Conservation (phyloP, 331 rosid genomes). For the Malus hybrid region DNA sequence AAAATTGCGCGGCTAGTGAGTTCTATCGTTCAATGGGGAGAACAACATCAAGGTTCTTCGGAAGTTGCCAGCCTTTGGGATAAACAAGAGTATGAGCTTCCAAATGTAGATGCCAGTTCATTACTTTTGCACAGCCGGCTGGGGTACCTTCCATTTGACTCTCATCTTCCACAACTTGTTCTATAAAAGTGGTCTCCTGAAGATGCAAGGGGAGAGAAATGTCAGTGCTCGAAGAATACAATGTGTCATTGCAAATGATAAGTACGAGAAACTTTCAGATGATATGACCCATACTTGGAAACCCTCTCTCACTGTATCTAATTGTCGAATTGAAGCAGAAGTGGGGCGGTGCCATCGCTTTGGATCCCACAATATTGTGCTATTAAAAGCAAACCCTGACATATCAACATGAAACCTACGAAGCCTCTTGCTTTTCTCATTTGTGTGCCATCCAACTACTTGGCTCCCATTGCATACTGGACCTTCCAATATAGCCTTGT, state of each 20-base stretch:
- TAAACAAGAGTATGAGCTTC: conserved; percentile 38
- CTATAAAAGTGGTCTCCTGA: conserved; percentile 93
- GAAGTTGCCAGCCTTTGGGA: conserved; percentile 85
- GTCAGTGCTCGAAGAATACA: conserved; percentile 8
- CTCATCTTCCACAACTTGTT: conserved; percentile 90
- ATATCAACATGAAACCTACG: conserved; percentile 98
- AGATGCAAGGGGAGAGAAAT: neutral
- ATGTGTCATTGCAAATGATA: neutral
- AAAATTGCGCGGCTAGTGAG: conserved; percentile 20
- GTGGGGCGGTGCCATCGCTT: conserved; percentile 79
- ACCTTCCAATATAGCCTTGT: conserved; percentile 96
- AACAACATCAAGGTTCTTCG: conserved; percentile 64
- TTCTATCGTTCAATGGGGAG: conserved; percentile 48
- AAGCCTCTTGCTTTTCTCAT: conserved; percentile 79
- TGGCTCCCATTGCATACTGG: conserved; percentile 87
- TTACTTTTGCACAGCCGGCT: conserved; percentile 53
- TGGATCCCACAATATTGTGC: conserved; percentile 94
- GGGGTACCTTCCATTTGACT: conserved; percentile 82
- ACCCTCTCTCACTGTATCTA: conserved; percentile 91
- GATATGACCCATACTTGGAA: conserved; percentile 58
- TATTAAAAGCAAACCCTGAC: conserved; percentile 99
- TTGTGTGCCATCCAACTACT: conserved; percentile 97
- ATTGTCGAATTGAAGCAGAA: conserved; percentile 56
- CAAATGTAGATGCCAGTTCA: conserved; percentile 99
- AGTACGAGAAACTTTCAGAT: neutral